Evolutionary conservation across 2,329 filamentous ascomycete genomes (phyloP).

Genomic region (Nannizziopsis barbatae): DNA sequence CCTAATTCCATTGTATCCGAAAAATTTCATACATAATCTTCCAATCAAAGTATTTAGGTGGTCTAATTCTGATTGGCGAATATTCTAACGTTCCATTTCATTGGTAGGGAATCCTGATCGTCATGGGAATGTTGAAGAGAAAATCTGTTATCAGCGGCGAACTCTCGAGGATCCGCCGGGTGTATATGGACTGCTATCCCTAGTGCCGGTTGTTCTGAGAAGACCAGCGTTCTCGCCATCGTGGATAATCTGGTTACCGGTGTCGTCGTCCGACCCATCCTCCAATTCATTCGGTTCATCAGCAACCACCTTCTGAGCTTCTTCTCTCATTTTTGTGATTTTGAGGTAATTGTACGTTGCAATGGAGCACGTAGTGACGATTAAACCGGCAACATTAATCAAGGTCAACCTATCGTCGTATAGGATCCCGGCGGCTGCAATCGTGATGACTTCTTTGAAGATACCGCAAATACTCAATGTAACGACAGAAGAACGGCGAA

Average conservation of each 20-base stretch:
- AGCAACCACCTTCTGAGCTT: constrained; percentile 46
- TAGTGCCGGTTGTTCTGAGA: neutral
- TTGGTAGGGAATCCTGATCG: neutral
- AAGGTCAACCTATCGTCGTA: constrained; percentile 81
- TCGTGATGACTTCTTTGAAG: constrained; percentile 97
- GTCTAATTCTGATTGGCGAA: neutral
- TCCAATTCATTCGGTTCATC: constrained; percentile 18
- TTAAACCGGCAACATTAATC: constrained; percentile 74
- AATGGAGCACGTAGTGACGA: constrained; percentile 84
- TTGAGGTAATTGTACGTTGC: constrained; percentile 90
- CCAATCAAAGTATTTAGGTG: too few species aligned
- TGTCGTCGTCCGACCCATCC: constrained; percentile 12
- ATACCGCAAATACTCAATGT: constrained; percentile 94
- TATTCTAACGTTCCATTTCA: neutral
- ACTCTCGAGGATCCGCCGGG: constrained; percentile 2
- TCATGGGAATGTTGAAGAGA: neutral
- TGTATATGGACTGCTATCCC: neutral
- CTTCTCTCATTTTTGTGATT: constrained; percentile 72
- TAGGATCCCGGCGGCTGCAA: constrained; percentile 72
- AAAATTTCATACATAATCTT: too few species aligned
- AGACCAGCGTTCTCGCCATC: neutral
- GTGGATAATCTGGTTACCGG: neutral
- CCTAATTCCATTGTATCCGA: too few species aligned
- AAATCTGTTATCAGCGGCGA: neutral
- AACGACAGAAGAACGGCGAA: constrained; percentile 90